A percentile compares a stretch with the other conserved stretches of the same genome.
phyloP scores from a whole-genome alignment of 345 rosid species.

The Camelina sativa region DNA sequence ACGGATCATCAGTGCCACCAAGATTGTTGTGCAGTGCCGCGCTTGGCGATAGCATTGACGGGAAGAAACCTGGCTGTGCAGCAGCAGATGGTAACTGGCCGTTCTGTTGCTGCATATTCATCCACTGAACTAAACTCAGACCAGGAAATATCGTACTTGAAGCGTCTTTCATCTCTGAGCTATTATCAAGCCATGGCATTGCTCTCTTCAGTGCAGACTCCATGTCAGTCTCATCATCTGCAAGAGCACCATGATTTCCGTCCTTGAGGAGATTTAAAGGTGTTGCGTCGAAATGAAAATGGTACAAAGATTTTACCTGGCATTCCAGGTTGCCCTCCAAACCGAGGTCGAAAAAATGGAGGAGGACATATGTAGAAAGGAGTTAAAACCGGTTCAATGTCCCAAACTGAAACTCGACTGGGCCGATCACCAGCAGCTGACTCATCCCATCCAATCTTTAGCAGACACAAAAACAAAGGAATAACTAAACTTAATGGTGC shows the following conservation, averaged over 20 bases:
- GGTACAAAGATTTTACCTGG: conserved; percentile 53
- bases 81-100: conserved; percentile 47
- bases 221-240: conserved; percentile 83
- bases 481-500: conserved; percentile 25
- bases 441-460: conserved; percentile 98
- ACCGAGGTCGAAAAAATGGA: conserved; percentile 86
- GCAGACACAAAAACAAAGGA: conserved; percentile 1
- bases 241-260: conserved; percentile 7
- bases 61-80: conserved; percentile 48
- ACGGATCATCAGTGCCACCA: conserved; percentile 43
- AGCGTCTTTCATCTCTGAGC: conserved; percentile 70
- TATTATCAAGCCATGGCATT: conserved; percentile 92
- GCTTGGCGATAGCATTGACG: conserved; percentile 41
- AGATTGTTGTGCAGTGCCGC: conserved; percentile 38
- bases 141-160: conserved; percentile 61
- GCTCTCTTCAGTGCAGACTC: conserved; percentile 81
- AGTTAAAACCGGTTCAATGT: conserved; percentile 89
- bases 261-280: conserved; percentile 19
- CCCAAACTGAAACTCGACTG: conserved; percentile 91
- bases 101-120: conserved; percentile 90
- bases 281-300: conserved; percentile 9
- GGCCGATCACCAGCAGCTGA: conserved; percentile 89
- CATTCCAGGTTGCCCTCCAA: conserved; percentile 83
- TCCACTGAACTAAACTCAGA: conserved; percentile 87
- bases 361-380: conserved; percentile 95